These are phyloP conservation scores for Backusella circina DNA, from an alignment of 192 early-diverging fungal genomes.

Conservation along the genomic window DNA sequence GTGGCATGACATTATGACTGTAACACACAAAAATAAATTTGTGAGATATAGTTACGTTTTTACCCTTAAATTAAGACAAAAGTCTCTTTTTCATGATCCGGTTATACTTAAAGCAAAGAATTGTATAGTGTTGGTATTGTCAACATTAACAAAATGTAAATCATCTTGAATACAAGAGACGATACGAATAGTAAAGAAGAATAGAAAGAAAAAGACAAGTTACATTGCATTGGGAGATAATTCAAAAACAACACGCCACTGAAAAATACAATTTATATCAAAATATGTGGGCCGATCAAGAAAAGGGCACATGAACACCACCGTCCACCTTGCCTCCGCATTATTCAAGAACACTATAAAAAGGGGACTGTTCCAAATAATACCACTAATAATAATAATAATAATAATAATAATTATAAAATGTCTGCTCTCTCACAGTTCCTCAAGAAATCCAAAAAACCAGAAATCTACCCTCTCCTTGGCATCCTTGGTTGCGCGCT, in stretches of 20 bases:
- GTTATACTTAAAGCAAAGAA: neutral
- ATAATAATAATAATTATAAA: neutral
- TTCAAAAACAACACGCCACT: neutral
- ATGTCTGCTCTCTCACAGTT: neutral
- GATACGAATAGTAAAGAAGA: neutral
- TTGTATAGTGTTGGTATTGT: neutral
- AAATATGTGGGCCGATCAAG: neutral
- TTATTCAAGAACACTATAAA: neutral
- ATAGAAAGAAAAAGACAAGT: neutral
- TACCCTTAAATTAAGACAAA: neutral
- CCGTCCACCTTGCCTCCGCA: neutral
- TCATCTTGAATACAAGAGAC: neutral
- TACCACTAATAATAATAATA: neutral
- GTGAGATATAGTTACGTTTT: neutral
- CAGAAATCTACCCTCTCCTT: conserved; percentile 27
- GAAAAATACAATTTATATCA: neutral
- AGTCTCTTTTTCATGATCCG: neutral
- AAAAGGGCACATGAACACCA: neutral
- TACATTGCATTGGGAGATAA: neutral
- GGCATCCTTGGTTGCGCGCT: conserved; percentile 16
- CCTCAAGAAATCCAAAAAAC: conserved; percentile 10
- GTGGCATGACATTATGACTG: neutral
- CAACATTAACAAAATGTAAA: too few species aligned
- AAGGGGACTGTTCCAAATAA: neutral
- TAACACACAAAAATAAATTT: neutral